A percentile compares a stretch with the other conserved stretches of the same genome.
phyloP scores from a whole-genome alignment of 2,329 filamentous ascomycete species.

The Hymenoscyphus repandus region DNA sequence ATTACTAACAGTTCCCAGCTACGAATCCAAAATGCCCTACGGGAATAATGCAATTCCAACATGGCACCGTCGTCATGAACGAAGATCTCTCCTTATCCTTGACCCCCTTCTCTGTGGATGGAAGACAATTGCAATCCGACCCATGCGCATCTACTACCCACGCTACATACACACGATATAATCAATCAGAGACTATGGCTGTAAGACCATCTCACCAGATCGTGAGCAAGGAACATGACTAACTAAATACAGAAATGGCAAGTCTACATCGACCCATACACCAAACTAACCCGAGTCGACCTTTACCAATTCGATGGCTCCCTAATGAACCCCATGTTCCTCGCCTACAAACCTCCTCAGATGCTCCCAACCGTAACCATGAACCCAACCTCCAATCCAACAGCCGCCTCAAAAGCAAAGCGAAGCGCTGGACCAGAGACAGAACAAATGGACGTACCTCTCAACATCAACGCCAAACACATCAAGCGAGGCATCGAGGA shows the following conservation, averaged over 20 bases:
- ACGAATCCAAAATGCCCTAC: conserved; percentile 54
- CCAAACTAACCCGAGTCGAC: conserved; percentile 57
- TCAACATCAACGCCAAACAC: conserved; percentile 30
- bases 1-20: conserved; percentile 37
- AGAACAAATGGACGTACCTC: conserved; percentile 28
- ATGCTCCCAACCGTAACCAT: conserved; percentile 67
- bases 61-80: conserved; percentile 55
- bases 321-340: conserved; percentile 63
- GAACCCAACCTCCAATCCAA: conserved; percentile 43
- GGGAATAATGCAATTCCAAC: conserved; percentile 68
- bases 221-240: neutral
- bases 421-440: conserved; percentile 20
- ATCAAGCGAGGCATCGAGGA: conserved; percentile 23
- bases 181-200: conserved; percentile 57
- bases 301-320: conserved; percentile 59
- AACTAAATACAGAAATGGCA: conserved; percentile 31
- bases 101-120: conserved; percentile 59
- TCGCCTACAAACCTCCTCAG: conserved; percentile 55
- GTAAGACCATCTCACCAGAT: conserved; percentile 35
- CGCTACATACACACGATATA: conserved; percentile 60
- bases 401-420: conserved; percentile 36
- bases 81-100: conserved; percentile 54
- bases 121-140: conserved; percentile 60
- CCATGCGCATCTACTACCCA: conserved; percentile 49
- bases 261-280: conserved; percentile 51